Evolutionary conservation across 2,329 filamentous ascomycete species (phyloP).

Genomic region (Aotearoamyces nothofagi): DNA sequence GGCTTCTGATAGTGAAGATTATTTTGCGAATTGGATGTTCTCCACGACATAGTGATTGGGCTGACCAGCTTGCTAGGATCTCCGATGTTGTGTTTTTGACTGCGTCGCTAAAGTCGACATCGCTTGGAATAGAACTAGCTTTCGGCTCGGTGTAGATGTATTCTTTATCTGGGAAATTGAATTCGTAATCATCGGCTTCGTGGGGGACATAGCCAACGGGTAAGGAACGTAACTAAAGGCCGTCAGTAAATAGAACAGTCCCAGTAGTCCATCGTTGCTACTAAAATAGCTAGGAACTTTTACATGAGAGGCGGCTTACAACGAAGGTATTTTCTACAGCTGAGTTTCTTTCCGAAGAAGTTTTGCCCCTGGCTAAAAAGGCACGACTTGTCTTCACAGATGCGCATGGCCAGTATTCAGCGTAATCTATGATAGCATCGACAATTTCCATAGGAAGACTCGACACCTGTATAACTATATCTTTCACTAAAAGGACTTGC

Average conservation of each 20-base stretch:
- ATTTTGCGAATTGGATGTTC: slow-evolving; percentile 40
- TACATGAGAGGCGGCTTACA: slow-evolving; percentile 19
- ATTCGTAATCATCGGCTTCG: no score
- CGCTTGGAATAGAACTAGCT: no score
- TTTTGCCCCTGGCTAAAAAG: no score
- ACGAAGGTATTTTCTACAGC: slow-evolving; percentile 27
- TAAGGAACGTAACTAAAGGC: neutral
- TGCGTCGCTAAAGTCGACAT: no score
- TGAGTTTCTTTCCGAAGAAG: no score
- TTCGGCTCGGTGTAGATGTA: no score
- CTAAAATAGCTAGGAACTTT: no score
- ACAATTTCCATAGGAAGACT: slow-evolving; percentile 38
- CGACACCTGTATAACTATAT: slow-evolving; percentile 27
- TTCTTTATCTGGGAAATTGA: no score
- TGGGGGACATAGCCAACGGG: neutral
- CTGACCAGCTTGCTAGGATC: slow-evolving; percentile 9
- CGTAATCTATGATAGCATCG: slow-evolving; percentile 38
- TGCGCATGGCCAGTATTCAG: slow-evolving; percentile 45
- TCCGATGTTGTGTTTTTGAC: neutral
- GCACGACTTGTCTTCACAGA: slow-evolving; percentile 8
- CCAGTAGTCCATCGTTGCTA: no score
- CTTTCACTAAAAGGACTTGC: slow-evolving; percentile 34
- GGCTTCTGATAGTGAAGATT: slow-evolving; percentile 39
- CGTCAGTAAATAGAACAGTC: no score
- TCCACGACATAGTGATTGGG: slow-evolving; percentile 6